phyloP scores from a whole-genome alignment of 495 filamentous ascomycete species.

The Penicillium manginii region DNA sequence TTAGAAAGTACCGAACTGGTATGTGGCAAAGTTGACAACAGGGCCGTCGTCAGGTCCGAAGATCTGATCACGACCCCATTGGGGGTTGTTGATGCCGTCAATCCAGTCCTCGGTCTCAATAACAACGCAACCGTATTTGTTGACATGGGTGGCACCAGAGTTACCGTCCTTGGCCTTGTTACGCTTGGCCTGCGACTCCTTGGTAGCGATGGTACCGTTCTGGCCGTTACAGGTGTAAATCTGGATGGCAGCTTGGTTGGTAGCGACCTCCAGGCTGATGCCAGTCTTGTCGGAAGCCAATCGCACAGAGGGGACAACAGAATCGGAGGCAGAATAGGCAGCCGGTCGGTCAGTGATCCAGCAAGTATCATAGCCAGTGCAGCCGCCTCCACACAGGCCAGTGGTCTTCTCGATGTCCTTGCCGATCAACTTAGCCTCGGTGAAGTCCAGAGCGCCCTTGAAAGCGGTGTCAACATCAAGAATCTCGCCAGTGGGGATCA shows the following conservation, averaged over 20 bases:
- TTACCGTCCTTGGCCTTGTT: constrained; percentile 45
- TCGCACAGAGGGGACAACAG: constrained; percentile 65
- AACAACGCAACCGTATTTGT: constrained; percentile 74
- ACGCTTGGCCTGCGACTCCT: constrained; percentile 55
- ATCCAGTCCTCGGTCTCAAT: constrained; percentile 71
- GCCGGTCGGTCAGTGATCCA: constrained; percentile 69
- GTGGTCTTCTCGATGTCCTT: constrained; percentile 62
- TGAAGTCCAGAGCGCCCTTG: constrained; percentile 74
- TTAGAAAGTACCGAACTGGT: constrained; percentile 56
- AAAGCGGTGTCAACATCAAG: constrained; percentile 60
- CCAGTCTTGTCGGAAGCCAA: constrained; percentile 62
- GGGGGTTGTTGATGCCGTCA: constrained; percentile 77
- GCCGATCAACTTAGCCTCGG: constrained; percentile 74
- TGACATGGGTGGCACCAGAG: constrained; percentile 42
- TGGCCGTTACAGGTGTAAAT: constrained; percentile 76
- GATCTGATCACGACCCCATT: constrained; percentile 73
- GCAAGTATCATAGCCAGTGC: constrained; percentile 78
- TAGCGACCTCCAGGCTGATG: constrained; percentile 72
- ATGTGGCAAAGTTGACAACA: constrained; percentile 67
- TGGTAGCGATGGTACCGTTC: constrained; percentile 63
- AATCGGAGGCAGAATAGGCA: constrained; percentile 63
- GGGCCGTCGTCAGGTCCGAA: constrained; percentile 64
- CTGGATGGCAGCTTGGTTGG: constrained; percentile 78
- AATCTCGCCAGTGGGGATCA: constrained; percentile 80
- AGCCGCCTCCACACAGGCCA: constrained; percentile 70